A percentile compares a stretch with the other conserved stretches of the same genome.
phyloP scores from a whole-genome alignment of 2,329 filamentous ascomycete genomes.

The Pestalotiopsis sp. region DNA sequence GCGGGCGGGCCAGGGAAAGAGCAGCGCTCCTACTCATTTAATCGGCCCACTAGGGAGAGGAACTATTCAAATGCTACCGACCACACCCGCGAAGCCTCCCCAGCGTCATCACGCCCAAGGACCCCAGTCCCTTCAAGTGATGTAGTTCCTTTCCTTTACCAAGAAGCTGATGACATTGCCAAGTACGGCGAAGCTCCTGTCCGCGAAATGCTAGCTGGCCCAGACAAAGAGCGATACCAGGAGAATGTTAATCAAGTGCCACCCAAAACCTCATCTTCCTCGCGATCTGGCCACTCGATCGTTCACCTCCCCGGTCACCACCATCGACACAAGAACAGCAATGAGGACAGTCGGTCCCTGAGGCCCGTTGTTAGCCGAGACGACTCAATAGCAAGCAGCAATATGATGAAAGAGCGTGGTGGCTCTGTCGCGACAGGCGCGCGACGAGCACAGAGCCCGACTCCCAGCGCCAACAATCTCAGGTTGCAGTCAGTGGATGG shows the following conservation, averaged over 20 bases:
- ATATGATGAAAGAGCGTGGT: constrained; percentile 55
- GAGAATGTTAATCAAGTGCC: constrained; percentile 53
- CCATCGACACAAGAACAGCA: constrained; percentile 70
- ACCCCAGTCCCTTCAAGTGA: constrained; percentile 89
- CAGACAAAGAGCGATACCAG: constrained; percentile 69
- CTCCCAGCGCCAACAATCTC: constrained; percentile 72
- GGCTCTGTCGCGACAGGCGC: constrained; percentile 42
- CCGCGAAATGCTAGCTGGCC: constrained; percentile 68
- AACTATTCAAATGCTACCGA: constrained; percentile 81
- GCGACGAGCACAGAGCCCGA: constrained; percentile 76
- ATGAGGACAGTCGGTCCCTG: constrained; percentile 66
- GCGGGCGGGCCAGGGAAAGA: constrained; percentile 55
- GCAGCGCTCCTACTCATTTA: constrained; percentile 65
- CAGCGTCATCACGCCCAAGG: constrained; percentile 74
- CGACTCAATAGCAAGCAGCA: constrained; percentile 61
- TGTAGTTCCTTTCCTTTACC: constrained; percentile 96
- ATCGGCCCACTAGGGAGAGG: constrained; percentile 67
- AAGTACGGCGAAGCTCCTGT: constrained; percentile 79
- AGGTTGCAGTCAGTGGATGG: constrained; percentile 53
- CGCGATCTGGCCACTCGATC: constrained; percentile 60
- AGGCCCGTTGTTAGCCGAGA: constrained; percentile 78
- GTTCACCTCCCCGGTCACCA: constrained; percentile 68
- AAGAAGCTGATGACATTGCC: constrained; percentile 79
- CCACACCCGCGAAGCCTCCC: constrained; percentile 74
- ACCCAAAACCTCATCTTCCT: constrained; percentile 65